Evolutionary conservation across 78 protist genomes (phyloP).

Genomic region (Anaeramoeba flamelloides): DNA sequence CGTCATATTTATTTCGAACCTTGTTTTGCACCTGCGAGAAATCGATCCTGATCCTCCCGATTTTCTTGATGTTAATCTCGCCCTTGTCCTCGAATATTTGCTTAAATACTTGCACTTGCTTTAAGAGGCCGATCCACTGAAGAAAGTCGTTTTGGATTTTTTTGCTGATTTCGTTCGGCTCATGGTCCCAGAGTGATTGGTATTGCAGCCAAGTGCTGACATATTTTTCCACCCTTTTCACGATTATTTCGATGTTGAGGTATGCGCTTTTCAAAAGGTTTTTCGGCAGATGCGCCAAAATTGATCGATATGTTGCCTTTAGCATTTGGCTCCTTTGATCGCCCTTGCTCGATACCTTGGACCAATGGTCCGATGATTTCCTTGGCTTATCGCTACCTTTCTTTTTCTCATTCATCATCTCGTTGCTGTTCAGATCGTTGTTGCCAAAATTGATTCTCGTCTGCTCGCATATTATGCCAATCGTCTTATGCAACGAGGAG

Average conservation of each 20-base stretch:
- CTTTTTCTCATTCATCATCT: not conserved
- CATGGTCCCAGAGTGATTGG: not conserved
- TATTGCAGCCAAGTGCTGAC: not conserved
- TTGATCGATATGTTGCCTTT: not conserved
- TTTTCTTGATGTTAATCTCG: not conserved
- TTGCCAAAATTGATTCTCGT: not conserved
- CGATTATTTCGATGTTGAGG: not conserved
- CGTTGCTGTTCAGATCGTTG: conserved; percentile 5
- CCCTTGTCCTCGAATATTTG: conserved; percentile 24
- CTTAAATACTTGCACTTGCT: conserved; percentile 15
- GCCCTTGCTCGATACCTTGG: not conserved
- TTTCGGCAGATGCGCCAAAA: not conserved
- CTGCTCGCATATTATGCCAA: not conserved
- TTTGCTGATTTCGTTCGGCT: not conserved
- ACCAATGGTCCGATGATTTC: not conserved
- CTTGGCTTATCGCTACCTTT: not conserved
- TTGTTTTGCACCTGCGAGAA: conserved; percentile 58
- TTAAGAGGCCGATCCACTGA: not conserved
- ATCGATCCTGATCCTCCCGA: conserved; percentile 59
- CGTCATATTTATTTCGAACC: conserved; percentile 60
- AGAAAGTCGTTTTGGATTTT: not conserved
- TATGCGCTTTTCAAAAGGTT: not conserved
- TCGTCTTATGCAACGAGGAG: conserved; percentile 27
- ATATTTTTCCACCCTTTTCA: not conserved
- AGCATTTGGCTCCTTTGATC: no score